phyloP scores from a whole-genome alignment of 192 early-diverging fungal genomes.

The Entomortierella chlamydospora region DNA sequence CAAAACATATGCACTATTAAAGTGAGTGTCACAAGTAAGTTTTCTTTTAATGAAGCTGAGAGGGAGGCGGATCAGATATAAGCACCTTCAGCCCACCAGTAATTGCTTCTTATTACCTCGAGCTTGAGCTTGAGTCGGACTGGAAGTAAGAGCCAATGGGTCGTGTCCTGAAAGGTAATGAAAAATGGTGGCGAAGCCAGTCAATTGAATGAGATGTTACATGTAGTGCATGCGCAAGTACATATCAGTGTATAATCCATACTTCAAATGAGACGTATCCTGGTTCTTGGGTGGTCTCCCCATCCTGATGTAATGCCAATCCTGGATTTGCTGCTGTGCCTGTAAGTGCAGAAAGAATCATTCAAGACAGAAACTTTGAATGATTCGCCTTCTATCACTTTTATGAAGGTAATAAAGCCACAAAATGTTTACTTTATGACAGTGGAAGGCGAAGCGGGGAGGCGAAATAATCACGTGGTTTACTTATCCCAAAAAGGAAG shows the following conservation, averaged over 20 bases:
- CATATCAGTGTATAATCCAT: neutral
- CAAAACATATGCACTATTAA: neutral
- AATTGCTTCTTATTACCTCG: constrained; percentile 8
- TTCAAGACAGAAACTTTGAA: too few relatives aligned
- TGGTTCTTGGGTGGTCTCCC: constrained; percentile 21
- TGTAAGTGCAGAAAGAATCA: too few relatives aligned
- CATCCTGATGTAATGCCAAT: neutral
- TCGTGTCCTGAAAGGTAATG: constrained; percentile 10
- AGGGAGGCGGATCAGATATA: too few relatives aligned
- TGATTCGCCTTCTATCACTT: too few relatives aligned
- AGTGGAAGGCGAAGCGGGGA: too few relatives aligned
- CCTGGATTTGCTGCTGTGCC: neutral
- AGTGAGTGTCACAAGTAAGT: too few relatives aligned
- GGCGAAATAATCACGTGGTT: too few relatives aligned
- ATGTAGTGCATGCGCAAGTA: neutral
- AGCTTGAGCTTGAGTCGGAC: neutral
- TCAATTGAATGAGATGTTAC: neutral
- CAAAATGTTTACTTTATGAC: too few relatives aligned
- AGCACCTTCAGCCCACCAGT: too few relatives aligned
- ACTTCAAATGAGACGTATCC: constrained; percentile 6
- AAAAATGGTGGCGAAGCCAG: neutral
- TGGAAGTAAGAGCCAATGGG: constrained; percentile 26
- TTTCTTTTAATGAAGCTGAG: too few relatives aligned
- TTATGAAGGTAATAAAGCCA: too few relatives aligned
- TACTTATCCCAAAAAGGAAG: too few relatives aligned